These are phyloP conservation scores for Cytospora chrysosperma DNA, from an alignment of 2,329 filamentous ascomycete species.

Conservation along the genomic window DNA sequence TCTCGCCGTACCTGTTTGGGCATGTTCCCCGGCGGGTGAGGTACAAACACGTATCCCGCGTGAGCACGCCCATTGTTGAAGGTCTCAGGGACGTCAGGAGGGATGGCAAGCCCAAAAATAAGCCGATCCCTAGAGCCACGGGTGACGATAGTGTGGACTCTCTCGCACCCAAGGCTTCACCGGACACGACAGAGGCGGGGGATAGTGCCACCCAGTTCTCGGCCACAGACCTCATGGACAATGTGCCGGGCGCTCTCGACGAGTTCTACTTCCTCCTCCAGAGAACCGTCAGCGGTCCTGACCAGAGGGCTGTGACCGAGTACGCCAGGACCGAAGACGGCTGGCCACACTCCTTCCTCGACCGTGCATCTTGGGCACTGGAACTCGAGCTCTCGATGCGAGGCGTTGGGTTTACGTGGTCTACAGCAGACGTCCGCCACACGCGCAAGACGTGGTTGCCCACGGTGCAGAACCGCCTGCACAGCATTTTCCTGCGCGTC, in stretches of 20 bases:
- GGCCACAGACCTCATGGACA: conserved; percentile 1
- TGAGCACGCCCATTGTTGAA: conserved; percentile 30
- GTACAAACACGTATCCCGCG: conserved; percentile 37
- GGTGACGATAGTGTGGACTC: not conserved
- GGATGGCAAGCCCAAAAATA: not conserved
- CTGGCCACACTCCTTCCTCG: conserved; percentile 38
- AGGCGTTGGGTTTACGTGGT: conserved; percentile 45
- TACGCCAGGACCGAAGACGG: conserved; percentile 39
- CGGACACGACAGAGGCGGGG: not conserved
- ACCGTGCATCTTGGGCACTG: conserved; percentile 43
- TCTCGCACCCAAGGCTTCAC: not conserved
- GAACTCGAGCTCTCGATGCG: conserved; percentile 45
- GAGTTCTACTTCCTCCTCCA: conserved; percentile 25
- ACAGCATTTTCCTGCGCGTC: conserved; percentile 40
- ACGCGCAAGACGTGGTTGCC: conserved; percentile 44
- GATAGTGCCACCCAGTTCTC: not conserved
- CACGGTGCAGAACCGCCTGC: conserved; percentile 37
- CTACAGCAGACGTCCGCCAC: conserved; percentile 43
- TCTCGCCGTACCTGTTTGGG: conserved; percentile 39
- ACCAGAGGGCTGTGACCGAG: conserved; percentile 35
- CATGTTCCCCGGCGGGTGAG: conserved; percentile 42
- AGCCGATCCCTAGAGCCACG: not conserved
- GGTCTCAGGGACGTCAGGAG: conserved; percentile 12
- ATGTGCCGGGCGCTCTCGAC: not conserved
- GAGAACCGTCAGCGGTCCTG: conserved; percentile 28